phyloP scores from a whole-genome alignment of 345 rosid genomes.

The Bretschneidera sinensis region DNA sequence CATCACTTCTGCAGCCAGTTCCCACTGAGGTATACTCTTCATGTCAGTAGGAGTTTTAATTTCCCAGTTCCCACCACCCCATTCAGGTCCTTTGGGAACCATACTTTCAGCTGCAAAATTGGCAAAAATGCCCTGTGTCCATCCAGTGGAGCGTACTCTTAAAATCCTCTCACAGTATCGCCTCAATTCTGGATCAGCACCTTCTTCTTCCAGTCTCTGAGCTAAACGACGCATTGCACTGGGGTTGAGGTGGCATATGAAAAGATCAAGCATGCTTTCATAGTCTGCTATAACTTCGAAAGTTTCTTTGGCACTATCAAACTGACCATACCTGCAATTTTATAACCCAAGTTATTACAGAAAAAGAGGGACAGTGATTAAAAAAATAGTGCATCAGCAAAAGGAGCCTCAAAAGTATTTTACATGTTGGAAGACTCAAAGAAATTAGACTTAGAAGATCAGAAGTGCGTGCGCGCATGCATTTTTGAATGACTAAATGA shows the following conservation, averaged over 20 bases:
- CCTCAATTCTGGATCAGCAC: conserved; percentile 79
- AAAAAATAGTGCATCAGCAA: not conserved
- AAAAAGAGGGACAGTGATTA: conserved; percentile 4
- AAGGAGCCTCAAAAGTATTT: not conserved
- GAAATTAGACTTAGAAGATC: not conserved
- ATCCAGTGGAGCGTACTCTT: conserved; percentile 89
- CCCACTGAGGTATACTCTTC: conserved; percentile 92
- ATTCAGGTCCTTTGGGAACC: conserved; percentile 97
- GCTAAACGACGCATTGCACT: conserved; percentile 99
- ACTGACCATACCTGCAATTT: conserved; percentile 87
- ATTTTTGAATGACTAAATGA: no score
- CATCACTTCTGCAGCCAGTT: conserved; percentile 91
- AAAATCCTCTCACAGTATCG: conserved; percentile 90
- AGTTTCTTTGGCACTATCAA: conserved; percentile 92
- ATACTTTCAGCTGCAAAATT: conserved; percentile 98
- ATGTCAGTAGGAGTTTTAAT: conserved; percentile 80
- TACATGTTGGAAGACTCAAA: not conserved
- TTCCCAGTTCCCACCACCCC: conserved; percentile 99
- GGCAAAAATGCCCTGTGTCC: conserved; percentile 99
- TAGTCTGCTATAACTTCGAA: conserved; percentile 95
- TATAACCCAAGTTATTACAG: conserved; percentile 12
- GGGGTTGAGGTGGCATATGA: conserved; percentile 96
- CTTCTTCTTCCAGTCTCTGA: conserved; percentile 91
- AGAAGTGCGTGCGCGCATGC: no score
- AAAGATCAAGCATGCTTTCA: conserved; percentile 92